Percentiles rank a stretch among this genome's conserved stretches.
Conservation (phyloP, 495 filamentous ascomycete genomes). For the Chaetomium tenue region DNA sequence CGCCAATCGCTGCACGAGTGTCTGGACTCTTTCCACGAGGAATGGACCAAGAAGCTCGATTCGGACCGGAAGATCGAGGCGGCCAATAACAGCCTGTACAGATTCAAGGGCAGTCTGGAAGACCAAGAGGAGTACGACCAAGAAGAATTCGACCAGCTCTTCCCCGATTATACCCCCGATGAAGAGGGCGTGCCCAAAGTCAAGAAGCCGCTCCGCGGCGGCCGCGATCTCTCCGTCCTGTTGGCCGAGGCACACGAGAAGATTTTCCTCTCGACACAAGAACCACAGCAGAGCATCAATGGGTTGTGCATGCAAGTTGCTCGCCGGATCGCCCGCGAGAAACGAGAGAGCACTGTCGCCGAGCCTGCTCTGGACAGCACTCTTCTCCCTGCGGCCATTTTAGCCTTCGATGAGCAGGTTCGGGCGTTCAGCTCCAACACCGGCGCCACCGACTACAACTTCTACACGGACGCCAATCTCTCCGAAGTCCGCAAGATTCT, state of each 20-base stretch:
- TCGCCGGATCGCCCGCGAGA: constrained; percentile 33
- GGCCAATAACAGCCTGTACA: constrained; percentile 71
- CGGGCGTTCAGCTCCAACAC: constrained; percentile 50
- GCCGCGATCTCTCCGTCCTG: constrained; percentile 47
- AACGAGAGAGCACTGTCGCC: constrained; percentile 28
- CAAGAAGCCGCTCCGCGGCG: constrained; percentile 28
- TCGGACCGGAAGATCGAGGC: constrained; percentile 71
- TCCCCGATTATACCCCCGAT: constrained; percentile 66
- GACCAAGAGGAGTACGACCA: constrained; percentile 75
- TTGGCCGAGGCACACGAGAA: constrained; percentile 47
- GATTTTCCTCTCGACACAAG: constrained; percentile 47
- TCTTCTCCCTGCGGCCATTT: constrained; percentile 63
- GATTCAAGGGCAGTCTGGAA: constrained; percentile 70
- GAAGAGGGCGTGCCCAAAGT: constrained; percentile 27
- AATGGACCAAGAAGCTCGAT: constrained; percentile 73
- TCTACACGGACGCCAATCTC: constrained; percentile 80
- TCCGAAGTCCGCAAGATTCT: constrained; percentile 70
- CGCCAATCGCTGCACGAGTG: constrained; percentile 48
- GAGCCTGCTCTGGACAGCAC: constrained; percentile 43
- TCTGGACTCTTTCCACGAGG: constrained; percentile 67
- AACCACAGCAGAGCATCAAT: constrained; percentile 39
- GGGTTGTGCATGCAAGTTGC: constrained; percentile 42
- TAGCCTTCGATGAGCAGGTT: constrained; percentile 59
- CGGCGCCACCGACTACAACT: constrained; percentile 63
- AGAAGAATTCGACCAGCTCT: constrained; percentile 72